Evolutionary conservation across 805 yeast species (phyloP).

Genomic region (Wickerhamomyces bisporus): DNA sequence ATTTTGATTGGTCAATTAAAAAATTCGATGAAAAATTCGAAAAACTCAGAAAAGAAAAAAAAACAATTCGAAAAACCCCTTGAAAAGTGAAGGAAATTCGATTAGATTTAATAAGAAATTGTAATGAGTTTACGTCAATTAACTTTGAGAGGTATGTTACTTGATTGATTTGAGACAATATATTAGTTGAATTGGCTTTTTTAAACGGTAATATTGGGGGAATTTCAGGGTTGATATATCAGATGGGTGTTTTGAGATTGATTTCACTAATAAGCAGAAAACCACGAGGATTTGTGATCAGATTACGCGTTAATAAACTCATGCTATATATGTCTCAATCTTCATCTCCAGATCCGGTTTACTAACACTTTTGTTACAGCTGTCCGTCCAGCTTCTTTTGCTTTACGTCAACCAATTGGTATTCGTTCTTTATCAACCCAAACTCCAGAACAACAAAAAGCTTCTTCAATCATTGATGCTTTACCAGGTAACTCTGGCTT

Average conservation of each 20-base stretch:
- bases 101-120: neutral
- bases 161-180: neutral
- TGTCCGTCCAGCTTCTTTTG: constrained; percentile 22
- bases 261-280: too few species aligned
- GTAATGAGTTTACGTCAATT: constrained; percentile 25
- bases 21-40: neutral
- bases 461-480: constrained; percentile 82
- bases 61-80: constrained; percentile 3
- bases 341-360: too few species aligned
- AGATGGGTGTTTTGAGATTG: too few species aligned
- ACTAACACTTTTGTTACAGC: constrained; percentile 12
- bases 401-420: constrained; percentile 43
- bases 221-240: neutral
- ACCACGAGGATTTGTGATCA: too few species aligned
- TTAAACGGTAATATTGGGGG: neutral
- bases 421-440: constrained; percentile 64
- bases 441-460: constrained; percentile 81
- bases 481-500: constrained; percentile 86
- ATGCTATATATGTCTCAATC: too few species aligned
- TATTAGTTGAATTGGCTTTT: neutral
- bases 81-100: neutral
- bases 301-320: too few species aligned
- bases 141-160: constrained; percentile 25
- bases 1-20: neutral
- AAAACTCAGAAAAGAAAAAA: constrained; percentile 1